Conservation (phyloP, 345 rosid genomes). For the Acer saccharum region DNA sequence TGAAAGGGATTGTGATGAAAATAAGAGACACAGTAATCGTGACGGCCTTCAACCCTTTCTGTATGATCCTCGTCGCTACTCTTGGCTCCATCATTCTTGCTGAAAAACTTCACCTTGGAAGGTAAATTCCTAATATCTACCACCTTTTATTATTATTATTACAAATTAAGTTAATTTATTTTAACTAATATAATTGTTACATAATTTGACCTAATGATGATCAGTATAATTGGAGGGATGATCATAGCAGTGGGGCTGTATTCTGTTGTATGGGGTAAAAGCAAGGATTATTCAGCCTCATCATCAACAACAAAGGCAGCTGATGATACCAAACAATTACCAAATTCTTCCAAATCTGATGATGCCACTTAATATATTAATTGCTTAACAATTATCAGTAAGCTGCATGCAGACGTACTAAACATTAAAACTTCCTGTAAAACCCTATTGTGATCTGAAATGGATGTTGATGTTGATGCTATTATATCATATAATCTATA, state of each 20-base stretch:
- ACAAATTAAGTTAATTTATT: too few species aligned
- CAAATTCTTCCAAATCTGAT: conserved; percentile 27
- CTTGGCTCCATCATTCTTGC: conserved; percentile 57
- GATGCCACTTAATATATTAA: too few species aligned
- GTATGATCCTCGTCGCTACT: conserved; percentile 68
- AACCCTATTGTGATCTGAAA: too few species aligned
- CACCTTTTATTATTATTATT: background rate
- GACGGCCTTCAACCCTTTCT: conserved; percentile 76
- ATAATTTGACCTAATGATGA: conserved; percentile 12
- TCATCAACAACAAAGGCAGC: conserved; percentile 11
- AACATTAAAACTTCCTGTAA: background rate
- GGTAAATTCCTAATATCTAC: conserved; percentile 29
- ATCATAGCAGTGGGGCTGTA: conserved; percentile 65
- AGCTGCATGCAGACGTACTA: conserved; percentile 4
- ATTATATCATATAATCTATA: too few species aligned
- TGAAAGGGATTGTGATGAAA: conserved; percentile 77
- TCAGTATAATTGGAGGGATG: conserved; percentile 63
- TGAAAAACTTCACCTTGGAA: conserved; percentile 71
- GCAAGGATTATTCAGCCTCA: conserved; percentile 46
- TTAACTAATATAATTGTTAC: too few species aligned
- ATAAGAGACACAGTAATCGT: conserved; percentile 75
- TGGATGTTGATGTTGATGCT: too few species aligned
- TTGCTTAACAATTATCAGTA: background rate
- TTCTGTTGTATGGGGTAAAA: conserved; percentile 66
- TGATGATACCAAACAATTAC: conserved; percentile 38